A percentile compares a stretch with the other conserved stretches of the same genome.
These are phyloP conservation scores for Penicillium paxilli DNA, from an alignment of 495 filamentous ascomycete species.

Conservation along the genomic window DNA sequence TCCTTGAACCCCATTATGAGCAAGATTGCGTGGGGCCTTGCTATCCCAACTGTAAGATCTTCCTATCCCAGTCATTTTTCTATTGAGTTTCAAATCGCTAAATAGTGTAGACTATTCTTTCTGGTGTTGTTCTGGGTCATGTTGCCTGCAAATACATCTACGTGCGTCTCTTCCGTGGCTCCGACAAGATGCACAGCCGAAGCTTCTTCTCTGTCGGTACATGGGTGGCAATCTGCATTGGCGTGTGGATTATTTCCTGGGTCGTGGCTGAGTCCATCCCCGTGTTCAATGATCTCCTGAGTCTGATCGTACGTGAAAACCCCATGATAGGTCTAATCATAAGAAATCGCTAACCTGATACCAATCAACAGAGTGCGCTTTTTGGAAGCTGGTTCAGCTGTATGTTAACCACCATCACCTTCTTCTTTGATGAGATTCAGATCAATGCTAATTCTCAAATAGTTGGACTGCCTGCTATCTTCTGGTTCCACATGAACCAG, in stretches of 20 bases:
- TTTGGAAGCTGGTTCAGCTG: constrained; percentile 46
- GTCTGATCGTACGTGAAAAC: constrained; percentile 33
- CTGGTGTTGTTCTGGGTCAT: constrained; percentile 60
- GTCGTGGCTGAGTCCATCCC: constrained; percentile 73
- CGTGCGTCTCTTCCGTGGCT: constrained; percentile 57
- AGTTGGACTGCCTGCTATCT: constrained; percentile 41
- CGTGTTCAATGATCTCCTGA: constrained; percentile 66
- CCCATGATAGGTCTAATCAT: not conserved
- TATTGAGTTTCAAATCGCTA: not conserved
- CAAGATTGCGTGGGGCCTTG: constrained; percentile 74
- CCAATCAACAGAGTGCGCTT: constrained; percentile 28
- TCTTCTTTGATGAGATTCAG: not conserved
- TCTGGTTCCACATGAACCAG: constrained; percentile 43
- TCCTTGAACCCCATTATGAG: constrained; percentile 60
- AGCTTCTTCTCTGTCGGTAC: constrained; percentile 44
- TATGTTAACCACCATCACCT: no score
- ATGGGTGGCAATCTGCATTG: constrained; percentile 59
- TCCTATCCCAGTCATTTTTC: not conserved
- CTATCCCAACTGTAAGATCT: constrained; percentile 60
- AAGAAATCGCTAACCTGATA: constrained; percentile 4
- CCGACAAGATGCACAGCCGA: constrained; percentile 56
- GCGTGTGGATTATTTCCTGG: constrained; percentile 65
- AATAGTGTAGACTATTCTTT: constrained; percentile 29
- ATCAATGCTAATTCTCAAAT: constrained; percentile 1
- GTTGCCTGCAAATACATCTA: constrained; percentile 65